Conservation (phyloP, 1,139 yeast species). For the Hansenula sp. region DNA sequence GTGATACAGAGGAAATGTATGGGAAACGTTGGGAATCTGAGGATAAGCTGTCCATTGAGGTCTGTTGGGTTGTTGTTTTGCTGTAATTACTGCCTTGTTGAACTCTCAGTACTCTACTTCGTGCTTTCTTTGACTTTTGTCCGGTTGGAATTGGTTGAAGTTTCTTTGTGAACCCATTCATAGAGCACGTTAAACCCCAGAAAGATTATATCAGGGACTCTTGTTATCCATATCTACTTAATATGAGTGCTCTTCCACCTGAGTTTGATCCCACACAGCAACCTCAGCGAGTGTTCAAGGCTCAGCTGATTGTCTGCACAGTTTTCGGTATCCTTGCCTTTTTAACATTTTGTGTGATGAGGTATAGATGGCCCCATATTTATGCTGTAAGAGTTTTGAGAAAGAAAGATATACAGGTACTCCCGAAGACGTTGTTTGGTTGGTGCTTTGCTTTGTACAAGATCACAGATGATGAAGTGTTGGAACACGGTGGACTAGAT, state of each 20-base stretch:
- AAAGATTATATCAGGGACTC: background rate
- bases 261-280: slow-evolving; percentile 24
- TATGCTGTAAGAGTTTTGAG: slow-evolving; percentile 32
- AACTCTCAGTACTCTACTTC: too few species aligned
- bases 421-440: slow-evolving; percentile 43
- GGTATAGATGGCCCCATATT: slow-evolving; percentile 43
- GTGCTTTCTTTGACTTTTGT: too few species aligned
- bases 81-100: too few species aligned
- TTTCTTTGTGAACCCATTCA: too few species aligned
- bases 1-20: too few species aligned
- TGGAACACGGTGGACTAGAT: slow-evolving; percentile 90
- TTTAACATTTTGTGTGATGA: slow-evolving; percentile 38
- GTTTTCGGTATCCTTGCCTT: slow-evolving; percentile 42
- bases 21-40: too few species aligned
- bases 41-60: too few species aligned
- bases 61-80: background rate
- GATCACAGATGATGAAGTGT: slow-evolving; percentile 69
- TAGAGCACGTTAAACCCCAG: too few species aligned
- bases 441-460: slow-evolving; percentile 64
- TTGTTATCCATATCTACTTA: background rate
- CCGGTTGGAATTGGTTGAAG: too few species aligned
- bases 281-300: slow-evolving; percentile 27
- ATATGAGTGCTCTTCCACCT: slow-evolving; percentile 24
- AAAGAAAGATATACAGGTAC: slow-evolving; percentile 28
- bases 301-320: slow-evolving; percentile 40